Base-by-base conservation (phyloP, 768 basidiomycete genomes). In the Boletus rubropictus region DNA sequence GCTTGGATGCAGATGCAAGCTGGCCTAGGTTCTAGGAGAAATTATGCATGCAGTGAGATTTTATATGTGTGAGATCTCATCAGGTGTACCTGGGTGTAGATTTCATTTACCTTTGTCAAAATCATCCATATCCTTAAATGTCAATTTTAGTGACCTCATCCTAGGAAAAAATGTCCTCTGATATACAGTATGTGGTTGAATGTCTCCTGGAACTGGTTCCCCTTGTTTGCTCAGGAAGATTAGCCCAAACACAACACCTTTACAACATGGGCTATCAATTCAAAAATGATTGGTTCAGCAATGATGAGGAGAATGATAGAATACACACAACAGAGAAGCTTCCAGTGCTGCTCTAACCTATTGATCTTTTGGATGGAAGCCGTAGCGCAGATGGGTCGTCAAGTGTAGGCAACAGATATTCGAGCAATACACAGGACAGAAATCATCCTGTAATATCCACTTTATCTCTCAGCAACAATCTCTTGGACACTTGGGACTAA, bases 1-100 rank as follows among this genome's bases (percentile, higher is more conserved):
- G 80, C 83, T 68, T 88, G 84, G 52, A 90, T 85, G 62, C 82
- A 84, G 8, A 84, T 85, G 45, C 86, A 69, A 7, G 86, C 80
- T 10, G 87, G 88, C 67, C 86, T 86, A 14, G 77, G 78, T 27
- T 61, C 67, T 0, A 78, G 78, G 24, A 78, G 57, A 8, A 77
- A 50, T 76, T 78, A 36, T 12, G 14, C 17, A 31, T 17, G 14
- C 20, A 10, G 14, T 37, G 22, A 39, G 44, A 36, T 17, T 15
- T 22, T 21, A 24, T 17, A 18, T 12, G 29, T 15, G 7, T 31
- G 20, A 36, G 31, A 18, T 28, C 15, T 10, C 4, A 45, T 35
- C 20, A 31, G 39, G 49, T 61, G 37, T 48, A 76, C 79, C 69
- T 77, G 71, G 45, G 71, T 76, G 53, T 82, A 82, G 14, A 74